Conservation (phyloP, 805 yeast species). For the Barnettozyma vustinii region DNA sequence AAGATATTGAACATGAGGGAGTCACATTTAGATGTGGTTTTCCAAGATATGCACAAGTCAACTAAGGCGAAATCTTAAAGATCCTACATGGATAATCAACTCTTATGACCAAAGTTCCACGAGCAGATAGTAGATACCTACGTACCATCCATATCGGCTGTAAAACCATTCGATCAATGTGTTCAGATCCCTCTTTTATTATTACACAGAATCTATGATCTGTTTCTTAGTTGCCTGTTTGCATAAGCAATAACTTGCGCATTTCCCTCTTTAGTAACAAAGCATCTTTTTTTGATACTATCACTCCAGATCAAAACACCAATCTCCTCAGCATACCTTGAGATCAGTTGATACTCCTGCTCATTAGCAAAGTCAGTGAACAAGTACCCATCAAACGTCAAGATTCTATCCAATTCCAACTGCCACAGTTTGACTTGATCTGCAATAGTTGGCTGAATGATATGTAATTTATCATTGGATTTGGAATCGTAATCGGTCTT, state of each 20-base stretch:
- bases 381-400: conserved; percentile 78
- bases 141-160: background rate
- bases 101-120: no score
- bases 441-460: conserved; percentile 91
- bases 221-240: conserved; percentile 46
- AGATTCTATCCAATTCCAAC: conserved; percentile 87
- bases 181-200: no score
- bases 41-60: no score
- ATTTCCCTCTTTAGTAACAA: conserved; percentile 84
- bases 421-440: conserved; percentile 97
- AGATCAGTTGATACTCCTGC: conserved; percentile 67
- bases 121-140: no score
- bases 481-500: conserved; percentile 53
- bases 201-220: background rate
- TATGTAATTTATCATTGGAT: conserved; percentile 47
- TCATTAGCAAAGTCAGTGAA: conserved; percentile 80
- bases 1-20: no score
- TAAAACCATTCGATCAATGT: no score
- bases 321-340: conserved; percentile 79
- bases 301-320: conserved; percentile 92
- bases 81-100: no score
- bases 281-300: conserved; percentile 61
- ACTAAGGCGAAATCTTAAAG: no score
- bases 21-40: no score
- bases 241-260: conserved; percentile 90